Percentiles rank a stretch among this genome's conserved stretches.
Conservation (phyloP, 441 rosid species). For the Populus trichocarpa region DNA sequence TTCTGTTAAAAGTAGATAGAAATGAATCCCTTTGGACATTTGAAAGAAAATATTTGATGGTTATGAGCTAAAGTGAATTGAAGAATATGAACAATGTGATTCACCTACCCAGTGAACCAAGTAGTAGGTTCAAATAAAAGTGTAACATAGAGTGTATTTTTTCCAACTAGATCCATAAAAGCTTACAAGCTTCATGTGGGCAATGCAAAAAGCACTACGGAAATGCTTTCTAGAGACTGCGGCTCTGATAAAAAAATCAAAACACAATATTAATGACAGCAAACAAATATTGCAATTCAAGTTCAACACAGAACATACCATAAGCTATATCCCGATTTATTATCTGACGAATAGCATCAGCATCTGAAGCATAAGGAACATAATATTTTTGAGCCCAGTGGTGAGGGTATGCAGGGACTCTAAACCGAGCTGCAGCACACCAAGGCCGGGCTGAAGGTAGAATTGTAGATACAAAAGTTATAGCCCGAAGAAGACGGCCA, state of each 20-base stretch:
- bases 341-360: conserved; percentile 53
- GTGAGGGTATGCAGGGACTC: conserved; percentile 72
- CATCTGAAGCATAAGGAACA: conserved; percentile 73
- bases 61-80: neutral
- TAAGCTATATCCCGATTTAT: conserved; percentile 62
- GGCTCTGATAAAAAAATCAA: neutral
- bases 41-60: neutral
- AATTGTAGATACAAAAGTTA: conserved; percentile 76
- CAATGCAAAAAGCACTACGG: neutral
- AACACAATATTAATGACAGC: neutral
- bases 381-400: conserved; percentile 82
- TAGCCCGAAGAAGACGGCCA: conserved; percentile 87
- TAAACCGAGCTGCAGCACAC: conserved; percentile 78
- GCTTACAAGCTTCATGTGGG: neutral
- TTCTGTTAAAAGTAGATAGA: neutral
- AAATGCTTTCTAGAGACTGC: neutral
- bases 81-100: neutral
- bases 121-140: neutral
- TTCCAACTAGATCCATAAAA: neutral
- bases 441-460: conserved; percentile 90
- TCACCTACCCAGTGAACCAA: neutral
- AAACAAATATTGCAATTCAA: neutral
- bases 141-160: neutral
- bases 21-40: neutral
- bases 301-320: conserved; percentile 35